phyloP scores from a whole-genome alignment of 768 basidiomycete genomes.

The Tricholoma saponaceum region DNA sequence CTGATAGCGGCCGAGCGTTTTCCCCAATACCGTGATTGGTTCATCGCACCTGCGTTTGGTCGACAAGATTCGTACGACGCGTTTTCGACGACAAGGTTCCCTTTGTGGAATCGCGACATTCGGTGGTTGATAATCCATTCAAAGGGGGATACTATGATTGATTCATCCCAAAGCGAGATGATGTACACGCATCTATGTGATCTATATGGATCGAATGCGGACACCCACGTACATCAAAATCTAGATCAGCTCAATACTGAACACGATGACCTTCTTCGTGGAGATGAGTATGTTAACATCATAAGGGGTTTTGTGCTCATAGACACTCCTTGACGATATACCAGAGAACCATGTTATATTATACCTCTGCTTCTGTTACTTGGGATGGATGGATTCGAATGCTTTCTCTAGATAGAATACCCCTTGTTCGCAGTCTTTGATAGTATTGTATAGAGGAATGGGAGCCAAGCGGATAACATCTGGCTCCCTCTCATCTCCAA shows the following conservation, averaged over 20 bases:
- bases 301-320: constrained; percentile 36
- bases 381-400: constrained; percentile 27
- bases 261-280: constrained; percentile 50
- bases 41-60: constrained; percentile 65
- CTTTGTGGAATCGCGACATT: constrained; percentile 33
- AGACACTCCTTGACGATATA: constrained; percentile 1
- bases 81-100: constrained; percentile 42
- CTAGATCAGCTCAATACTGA: constrained; percentile 42
- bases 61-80: constrained; percentile 39
- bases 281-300: constrained; percentile 41
- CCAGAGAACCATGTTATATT: background rate
- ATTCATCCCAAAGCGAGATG: constrained; percentile 53
- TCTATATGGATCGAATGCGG: constrained; percentile 26
- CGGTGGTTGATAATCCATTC: constrained; percentile 78
- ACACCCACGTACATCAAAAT: constrained; percentile 21
- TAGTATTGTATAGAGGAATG: constrained; percentile 81
- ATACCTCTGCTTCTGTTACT: background rate
- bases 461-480: constrained; percentile 91
- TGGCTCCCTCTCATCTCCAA: constrained; percentile 90
- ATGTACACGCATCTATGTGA: constrained; percentile 54
- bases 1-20: constrained; percentile 49
- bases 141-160: constrained; percentile 62
- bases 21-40: constrained; percentile 67
- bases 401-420: constrained; percentile 61
- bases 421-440: constrained; percentile 71